Base-by-base conservation (phyloP, 345 rosid genomes). In the Erodium maritimum region DNA sequence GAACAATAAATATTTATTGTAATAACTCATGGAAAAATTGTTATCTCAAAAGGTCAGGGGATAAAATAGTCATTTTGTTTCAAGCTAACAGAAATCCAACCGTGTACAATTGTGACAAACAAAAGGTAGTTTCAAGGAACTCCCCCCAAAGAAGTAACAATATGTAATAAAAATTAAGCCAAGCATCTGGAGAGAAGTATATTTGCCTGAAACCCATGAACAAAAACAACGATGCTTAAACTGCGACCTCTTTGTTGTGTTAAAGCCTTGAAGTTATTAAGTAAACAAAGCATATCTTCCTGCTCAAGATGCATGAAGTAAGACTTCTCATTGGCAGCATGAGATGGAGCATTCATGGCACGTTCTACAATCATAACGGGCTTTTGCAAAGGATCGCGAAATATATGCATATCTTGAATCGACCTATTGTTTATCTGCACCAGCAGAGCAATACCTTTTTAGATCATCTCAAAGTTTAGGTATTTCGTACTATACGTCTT, bases 131-230 rank as follows among this genome's bases (percentile, higher is more conserved):
- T n/a, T n/a, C n/a, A n/a, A n/a, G n/a, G n/a, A n/a, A n/a, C n/a
- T n/a, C n/a, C n/a, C n/a, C n/a, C n/a, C n/a, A n/a, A n/a, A n/a
- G n/a, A n/a, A n/a, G n/a, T n/a, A n/a, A n/a, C n/a, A n/a, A n/a
- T n/a, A n/a, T n/a, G n/a, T n/a, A n/a, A n/a, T n/a, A n/a, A n/a
- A n/a, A n/a, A n/a, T 33, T 19, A 34, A 19, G 25, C 29, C 37
- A 57, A 24, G 18, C 34, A 54, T 42, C 12, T 10, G 48, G 48
- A 42, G 14, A 10, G 48, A 42, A 42, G 14, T 62, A 63, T 81
- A 75, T n/a, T n/a, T 84, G 73, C 96, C 95, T 93, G 96, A 78
- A 93, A 93, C 25, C 96, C 99, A 73, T 89, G 99, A 69, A 93
- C 95, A 55, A 93, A 93, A 42, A 93, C 72, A 46, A 82, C 95